Evolutionary conservation across 352 stramenopile species (phyloP).

Genomic region (Achlya hypogyna): DNA sequence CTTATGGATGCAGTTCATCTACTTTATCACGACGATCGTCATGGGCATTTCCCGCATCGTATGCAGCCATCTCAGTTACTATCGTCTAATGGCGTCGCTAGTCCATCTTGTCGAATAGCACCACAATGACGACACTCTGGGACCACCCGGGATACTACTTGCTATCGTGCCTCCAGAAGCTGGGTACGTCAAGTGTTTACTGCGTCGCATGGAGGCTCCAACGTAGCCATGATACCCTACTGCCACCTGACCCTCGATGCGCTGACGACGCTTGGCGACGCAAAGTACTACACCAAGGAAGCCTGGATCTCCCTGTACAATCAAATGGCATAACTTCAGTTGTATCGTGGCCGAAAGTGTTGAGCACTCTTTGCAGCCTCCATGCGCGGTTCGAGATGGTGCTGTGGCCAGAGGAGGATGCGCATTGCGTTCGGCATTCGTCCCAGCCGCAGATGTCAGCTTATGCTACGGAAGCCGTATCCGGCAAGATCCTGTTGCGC

Average conservation of each 20-base stretch:
- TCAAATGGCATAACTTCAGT: too few relatives aligned
- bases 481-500: too few relatives aligned
- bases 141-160: slow-evolving; percentile 30
- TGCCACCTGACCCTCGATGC: not conserved
- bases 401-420: too few relatives aligned
- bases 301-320: not conserved
- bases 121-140: slow-evolving; percentile 34
- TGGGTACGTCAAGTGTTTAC: slow-evolving; percentile 26
- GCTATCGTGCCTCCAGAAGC: slow-evolving; percentile 46
- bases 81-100: not conserved
- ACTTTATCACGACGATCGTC: slow-evolving; percentile 42
- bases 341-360: too few relatives aligned
- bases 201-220: too few relatives aligned
- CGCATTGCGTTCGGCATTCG: too few relatives aligned
- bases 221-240: not conserved
- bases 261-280: not conserved
- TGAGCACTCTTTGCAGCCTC: too few relatives aligned
- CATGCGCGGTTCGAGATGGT: too few relatives aligned
- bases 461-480: too few relatives aligned
- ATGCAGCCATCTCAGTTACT: not conserved
- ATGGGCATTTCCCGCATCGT: slow-evolving; percentile 35
- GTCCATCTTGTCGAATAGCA: slow-evolving; percentile 23
- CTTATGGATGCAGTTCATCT: slow-evolving; percentile 36
- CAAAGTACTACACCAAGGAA: not conserved
- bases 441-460: too few relatives aligned